These are phyloP conservation scores for Myochromella boudieri DNA, from an alignment of 768 basidiomycete genomes.

Conservation along the genomic window DNA sequence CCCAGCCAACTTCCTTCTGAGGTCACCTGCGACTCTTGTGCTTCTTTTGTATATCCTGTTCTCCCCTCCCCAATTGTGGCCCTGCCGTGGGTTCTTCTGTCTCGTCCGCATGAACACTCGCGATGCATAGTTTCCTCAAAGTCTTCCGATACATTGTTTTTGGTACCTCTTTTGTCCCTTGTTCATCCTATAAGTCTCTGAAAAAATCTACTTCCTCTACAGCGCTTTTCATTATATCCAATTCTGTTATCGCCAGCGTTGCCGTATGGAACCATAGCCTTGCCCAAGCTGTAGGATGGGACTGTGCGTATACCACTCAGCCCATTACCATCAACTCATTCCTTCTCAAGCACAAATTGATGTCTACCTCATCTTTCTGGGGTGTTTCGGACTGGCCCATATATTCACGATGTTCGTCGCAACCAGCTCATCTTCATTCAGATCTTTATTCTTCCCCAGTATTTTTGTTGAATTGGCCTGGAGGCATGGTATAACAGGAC, in stretches of 20 bases:
- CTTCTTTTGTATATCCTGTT: conserved; percentile 2
- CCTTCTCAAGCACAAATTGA: conserved; percentile 45
- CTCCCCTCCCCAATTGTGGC: too few species aligned
- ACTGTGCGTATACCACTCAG: conserved; percentile 34
- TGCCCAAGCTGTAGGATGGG: conserved; percentile 30
- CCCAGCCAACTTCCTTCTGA: conserved; percentile 7
- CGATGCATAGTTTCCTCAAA: conserved; percentile 47
- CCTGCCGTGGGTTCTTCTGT: conserved; percentile 24
- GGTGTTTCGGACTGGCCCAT: conserved; percentile 54
- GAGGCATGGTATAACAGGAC: conserved; percentile 48
- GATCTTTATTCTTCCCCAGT: conserved; percentile 25
- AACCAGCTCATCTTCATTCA: neutral
- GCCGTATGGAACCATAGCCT: conserved; percentile 71
- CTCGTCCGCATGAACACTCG: conserved; percentile 29
- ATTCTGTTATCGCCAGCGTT: conserved; percentile 61
- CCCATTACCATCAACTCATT: conserved; percentile 8
- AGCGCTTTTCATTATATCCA: conserved; percentile 66
- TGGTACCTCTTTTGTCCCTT: conserved; percentile 32
- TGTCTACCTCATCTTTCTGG: conserved; percentile 58
- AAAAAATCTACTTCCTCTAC: conserved; percentile 9
- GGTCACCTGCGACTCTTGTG: neutral
- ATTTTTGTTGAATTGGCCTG: conserved; percentile 59
- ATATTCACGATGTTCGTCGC: conserved; percentile 58
- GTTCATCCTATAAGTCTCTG: neutral
- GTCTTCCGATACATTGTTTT: conserved; percentile 60